Percentiles rank a stretch among this genome's conserved stretches.
These are phyloP conservation scores for Salix udensis DNA, from an alignment of 345 rosid species.

Conservation along the genomic window DNA sequence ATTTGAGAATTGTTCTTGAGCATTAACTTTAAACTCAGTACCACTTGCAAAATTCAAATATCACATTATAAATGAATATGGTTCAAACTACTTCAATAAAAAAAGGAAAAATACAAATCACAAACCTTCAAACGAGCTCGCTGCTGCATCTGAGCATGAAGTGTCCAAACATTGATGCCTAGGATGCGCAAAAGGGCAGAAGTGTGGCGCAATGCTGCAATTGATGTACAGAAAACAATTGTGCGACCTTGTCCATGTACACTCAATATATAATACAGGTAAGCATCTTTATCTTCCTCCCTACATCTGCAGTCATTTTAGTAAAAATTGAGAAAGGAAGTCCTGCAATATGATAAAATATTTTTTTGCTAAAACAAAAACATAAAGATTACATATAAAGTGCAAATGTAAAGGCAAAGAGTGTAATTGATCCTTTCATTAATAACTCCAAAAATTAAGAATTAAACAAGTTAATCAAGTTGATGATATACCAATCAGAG, in stretches of 20 bases:
- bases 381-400: not conserved
- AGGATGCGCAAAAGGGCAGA: conserved; percentile 73
- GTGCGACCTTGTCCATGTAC: conserved; percentile 92
- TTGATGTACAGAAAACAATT: conserved; percentile 91
- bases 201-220: conserved; percentile 87
- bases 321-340: not conserved
- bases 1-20: not conserved
- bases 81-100: too few species aligned
- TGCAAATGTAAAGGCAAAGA: not conserved
- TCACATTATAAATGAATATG: not conserved
- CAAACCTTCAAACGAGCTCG: conserved; percentile 88
- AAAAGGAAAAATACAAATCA: conserved; percentile 1
- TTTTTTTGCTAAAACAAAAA: not conserved
- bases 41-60: not conserved
- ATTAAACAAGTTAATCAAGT: not conserved
- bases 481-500: not conserved
- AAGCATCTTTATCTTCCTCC: conserved; percentile 89
- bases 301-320: conserved; percentile 52
- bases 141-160: conserved; percentile 94
- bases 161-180: conserved; percentile 63
- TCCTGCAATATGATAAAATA: not conserved
- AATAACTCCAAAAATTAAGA: not conserved
- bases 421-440: not conserved
- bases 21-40: not conserved
- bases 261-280: conserved; percentile 80